Base-by-base conservation (phyloP, 768 basidiomycete species). In the Mrakia blollopis region DNA sequence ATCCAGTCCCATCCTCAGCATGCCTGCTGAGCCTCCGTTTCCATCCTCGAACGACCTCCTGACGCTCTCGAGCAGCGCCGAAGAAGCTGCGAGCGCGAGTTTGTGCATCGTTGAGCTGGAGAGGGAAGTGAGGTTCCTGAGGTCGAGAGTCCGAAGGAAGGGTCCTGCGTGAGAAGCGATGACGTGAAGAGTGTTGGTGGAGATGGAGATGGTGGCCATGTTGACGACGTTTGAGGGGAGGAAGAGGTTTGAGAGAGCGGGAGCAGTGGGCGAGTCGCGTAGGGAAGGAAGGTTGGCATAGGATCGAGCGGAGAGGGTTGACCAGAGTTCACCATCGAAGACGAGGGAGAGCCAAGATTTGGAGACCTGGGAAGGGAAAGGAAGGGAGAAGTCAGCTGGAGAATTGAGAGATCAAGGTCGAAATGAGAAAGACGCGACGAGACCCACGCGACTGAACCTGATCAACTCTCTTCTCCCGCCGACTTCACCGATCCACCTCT, bases 291-390 rank as follows among this genome's bases (percentile, higher is more conserved):
- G 81, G 52, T 86, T 85, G 21, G 91, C 88, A 81, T 92, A 91
- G 0, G 89, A 83, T 28, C 83, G 86, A 47, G 93, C 85, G 81
- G 91, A 87, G 47, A 92, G 85, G 75, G 87, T 81, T 62, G 84
- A 80, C 94, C 94, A 95, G n/a, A 95, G 86, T 80, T 93, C 91
- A 21, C 93, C 93, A 82, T 96, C 94, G 80, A 90, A 89, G 35
- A 90, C 89, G 54, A 94, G 87, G 3, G 85, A 82, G 72, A 88
- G 89, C 93, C 93, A 96, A 14, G 86, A 81, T 81, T 88, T 91
- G 39, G 91, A 94, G 16, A 93, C 91, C 91, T 93, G 69, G 35
- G 16, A 2, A 21, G 0, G 47, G 13, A 1, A 14, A 37, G 0
- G 21, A 2, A 14, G 25, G 35, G 54, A 52, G 14, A 41, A 44